A percentile compares a stretch with the other conserved stretches of the same genome.
Evolutionary conservation across 2,329 filamentous ascomycete species (phyloP).

Genomic region (Fusarium palustre): DNA sequence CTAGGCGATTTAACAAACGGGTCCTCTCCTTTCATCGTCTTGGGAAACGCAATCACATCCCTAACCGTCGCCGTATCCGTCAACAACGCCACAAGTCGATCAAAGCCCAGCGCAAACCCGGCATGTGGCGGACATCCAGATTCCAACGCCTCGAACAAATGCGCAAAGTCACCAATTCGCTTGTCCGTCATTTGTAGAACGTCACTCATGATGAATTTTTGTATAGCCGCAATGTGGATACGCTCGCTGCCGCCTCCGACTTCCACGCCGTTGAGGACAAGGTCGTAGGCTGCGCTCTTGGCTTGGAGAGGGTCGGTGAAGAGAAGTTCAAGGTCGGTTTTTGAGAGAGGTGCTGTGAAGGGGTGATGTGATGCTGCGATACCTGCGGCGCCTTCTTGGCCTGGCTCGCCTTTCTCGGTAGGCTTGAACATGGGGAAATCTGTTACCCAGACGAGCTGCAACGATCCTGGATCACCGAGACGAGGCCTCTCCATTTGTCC

Average conservation of each 20-base stretch:
- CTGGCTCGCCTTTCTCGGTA: slow-evolving; percentile 70
- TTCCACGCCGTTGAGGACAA: slow-evolving; percentile 95
- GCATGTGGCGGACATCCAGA: slow-evolving; percentile 95
- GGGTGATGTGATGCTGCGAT: slow-evolving; percentile 93
- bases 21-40: slow-evolving; percentile 91
- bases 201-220: slow-evolving; percentile 86
- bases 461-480: slow-evolving; percentile 53
- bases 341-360: slow-evolving; percentile 86
- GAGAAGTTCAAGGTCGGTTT: slow-evolving; percentile 79
- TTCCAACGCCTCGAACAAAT: slow-evolving; percentile 83
- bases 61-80: slow-evolving; percentile 80
- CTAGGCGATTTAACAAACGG: slow-evolving; percentile 83
- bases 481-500: slow-evolving; percentile 63
- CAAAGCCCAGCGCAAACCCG: slow-evolving; percentile 92
- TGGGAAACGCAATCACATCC: slow-evolving; percentile 97
- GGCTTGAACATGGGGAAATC: slow-evolving; percentile 95
- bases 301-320: slow-evolving; percentile 77
- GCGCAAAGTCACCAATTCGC: slow-evolving; percentile 83
- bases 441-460: slow-evolving; percentile 86
- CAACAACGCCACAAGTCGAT: slow-evolving; percentile 85
- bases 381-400: slow-evolving; percentile 84
- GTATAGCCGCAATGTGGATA: slow-evolving; percentile 86
- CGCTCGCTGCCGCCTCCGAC: slow-evolving; percentile 92
- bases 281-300: slow-evolving; percentile 90
- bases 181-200: slow-evolving; percentile 81